Evolutionary conservation across 2,329 filamentous ascomycete genomes (phyloP), one percentile per base, ranked within the genome.

Genomic region (Xylariaceae sp.): DNA sequence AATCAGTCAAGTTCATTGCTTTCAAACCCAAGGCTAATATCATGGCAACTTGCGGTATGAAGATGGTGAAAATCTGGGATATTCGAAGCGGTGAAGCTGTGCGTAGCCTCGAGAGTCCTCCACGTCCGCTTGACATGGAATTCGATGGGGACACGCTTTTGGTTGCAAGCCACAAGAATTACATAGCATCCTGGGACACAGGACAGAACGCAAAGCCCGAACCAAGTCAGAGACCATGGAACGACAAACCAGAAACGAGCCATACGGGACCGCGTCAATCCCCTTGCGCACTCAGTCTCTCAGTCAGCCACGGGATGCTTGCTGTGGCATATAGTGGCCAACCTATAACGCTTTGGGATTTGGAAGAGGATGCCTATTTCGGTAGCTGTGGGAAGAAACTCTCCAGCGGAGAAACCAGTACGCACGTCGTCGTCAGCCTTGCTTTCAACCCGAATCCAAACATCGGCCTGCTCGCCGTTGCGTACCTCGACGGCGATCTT

Each of bases 401-500:
- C 29, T 14, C 31, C 3, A 14, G 21, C n/a, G 40, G 49, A 8
- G 40, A 53, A 53, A 53, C 49, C 11, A 21, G 40, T 9, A 53
- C 49, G 14, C 31, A 53, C 16, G 7, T 45, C 6, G 49, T 53
- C 23, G 21, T n/a, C 12, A 19, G 29, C 6, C 16, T 53, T 9
- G 14, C 23, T 17, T 53, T 53, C 31, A 46, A 53, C 28, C 49
- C 40, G 21, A 37, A n/a, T 23, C n/a, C 49, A 6, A 45, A n/a
- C 3, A 53, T 53, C 19, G 49, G 21, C 9, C 24, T 53, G 2
- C 17, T 53, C 3, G 49, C 33, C 23, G 49, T 36, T 4, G 16
- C 40, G 31, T 53, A 53, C 28, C 40, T 53, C 7, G 49, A 53
- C 40, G 49, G 49, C 14, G 33, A 53, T 3, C 12, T 53, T 6